Percentiles rank a stretch among this genome's conserved stretches.
phyloP scores from a whole-genome alignment of 1,139 yeast genomes.

The Yamadazyma atmosphaerica region DNA sequence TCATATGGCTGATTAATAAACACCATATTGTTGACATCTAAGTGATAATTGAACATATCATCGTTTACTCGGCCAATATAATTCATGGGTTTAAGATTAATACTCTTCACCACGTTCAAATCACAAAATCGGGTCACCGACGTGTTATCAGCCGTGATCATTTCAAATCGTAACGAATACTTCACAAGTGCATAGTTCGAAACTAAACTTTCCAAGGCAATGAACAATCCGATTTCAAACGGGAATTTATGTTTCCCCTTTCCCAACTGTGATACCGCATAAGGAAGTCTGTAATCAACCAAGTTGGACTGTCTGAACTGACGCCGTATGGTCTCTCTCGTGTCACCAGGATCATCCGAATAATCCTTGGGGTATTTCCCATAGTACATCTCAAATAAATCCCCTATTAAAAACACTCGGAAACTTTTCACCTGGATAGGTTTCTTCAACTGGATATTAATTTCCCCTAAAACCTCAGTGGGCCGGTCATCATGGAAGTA shows the following conservation, averaged over 20 bases:
- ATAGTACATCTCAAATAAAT: conserved; percentile 3
- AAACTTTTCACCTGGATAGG: background rate
- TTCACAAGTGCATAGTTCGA: background rate
- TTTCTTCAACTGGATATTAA: conserved; percentile 1
- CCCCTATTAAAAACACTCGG: conserved; percentile 1
- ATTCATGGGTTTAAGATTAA: conserved; percentile 1
- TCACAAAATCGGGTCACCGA: conserved; percentile 1
- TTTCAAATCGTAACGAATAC: conserved; percentile 2
- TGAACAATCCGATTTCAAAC: conserved; percentile 1
- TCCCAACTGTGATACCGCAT: background rate
- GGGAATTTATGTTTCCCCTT: conserved; percentile 4
- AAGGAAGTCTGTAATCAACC: background rate
- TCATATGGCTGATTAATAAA: conserved; percentile 1
- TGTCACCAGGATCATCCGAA: background rate
- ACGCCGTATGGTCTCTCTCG: background rate
- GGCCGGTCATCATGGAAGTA: background rate
- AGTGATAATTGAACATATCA: conserved; percentile 1
- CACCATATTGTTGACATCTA: conserved; percentile 2
- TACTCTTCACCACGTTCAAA: conserved; percentile 1
- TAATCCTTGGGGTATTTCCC: conserved; percentile 2
- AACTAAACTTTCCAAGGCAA: conserved; percentile 1
- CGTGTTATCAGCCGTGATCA: background rate
- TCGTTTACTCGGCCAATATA: conserved; percentile 2
- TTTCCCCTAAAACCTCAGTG: background rate
- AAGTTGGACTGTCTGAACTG: background rate